Evolutionary conservation across 371 early-diverging fungal species (phyloP), one percentile per base, ranked within the genome.

Genomic region (Coemansia sp.): DNA sequence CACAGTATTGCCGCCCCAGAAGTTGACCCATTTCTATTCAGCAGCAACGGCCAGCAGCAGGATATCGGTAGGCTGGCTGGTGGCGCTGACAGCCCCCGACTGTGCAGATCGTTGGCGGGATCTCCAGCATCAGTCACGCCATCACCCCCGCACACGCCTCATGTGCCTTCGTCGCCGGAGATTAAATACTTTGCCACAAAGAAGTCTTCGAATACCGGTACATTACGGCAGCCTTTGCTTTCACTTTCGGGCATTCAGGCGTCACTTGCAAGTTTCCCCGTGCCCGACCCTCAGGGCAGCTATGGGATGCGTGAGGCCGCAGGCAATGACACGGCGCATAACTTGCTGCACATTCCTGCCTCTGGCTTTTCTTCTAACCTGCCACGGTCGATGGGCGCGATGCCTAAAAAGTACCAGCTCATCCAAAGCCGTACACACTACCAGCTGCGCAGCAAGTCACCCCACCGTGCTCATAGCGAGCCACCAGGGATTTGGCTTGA

Each of bases 401-500:
- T 62, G 50, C 29, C 57, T 14, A 63, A 63, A 37, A 60, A 67
- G 13, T 60, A 67, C 59, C 71, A 63, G 48, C 54, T 71, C 4
- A 69, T 66, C 27, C 74, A 66, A 51, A 66, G 45, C 56, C 63
- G 70, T 21, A 54, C 74, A 4, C 66, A 66, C 59, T 64, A 67
- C 29, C 60, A 72, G 26, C 57, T 71, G 22, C 72, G 72, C 61
- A 71, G 64, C 48, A 57, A 40, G 8, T 67, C 75, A 52, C 72
- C 75, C 21, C 72, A 56, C 37, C 67, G 72, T 26, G 42, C 71
- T 39, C 53, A 42, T 54, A 64, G 61, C 56, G 75, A 75, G 68
- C 75, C 75, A 0, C 75, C 75, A 1, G 75, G 75, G 21, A 60
- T 75, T 40, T 75, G 75, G 75, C 75, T 75, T 11, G 75, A 75